Evolutionary conservation across 139 green algal genomes (phyloP).

Genomic region (Picochlorum sp.): DNA sequence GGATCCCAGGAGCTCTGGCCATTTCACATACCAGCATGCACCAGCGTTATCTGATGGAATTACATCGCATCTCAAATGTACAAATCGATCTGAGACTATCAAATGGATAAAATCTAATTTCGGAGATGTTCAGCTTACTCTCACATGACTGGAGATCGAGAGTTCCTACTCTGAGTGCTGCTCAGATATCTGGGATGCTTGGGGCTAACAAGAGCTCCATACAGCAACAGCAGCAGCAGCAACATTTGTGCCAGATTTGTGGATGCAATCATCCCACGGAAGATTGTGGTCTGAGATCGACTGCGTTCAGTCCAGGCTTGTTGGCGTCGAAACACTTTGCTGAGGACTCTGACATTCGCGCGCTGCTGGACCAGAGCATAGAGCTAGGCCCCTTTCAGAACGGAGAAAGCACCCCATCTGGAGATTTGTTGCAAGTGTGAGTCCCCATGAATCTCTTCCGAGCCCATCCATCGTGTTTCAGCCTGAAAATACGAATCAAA

Average conservation of each 20-base stretch:
- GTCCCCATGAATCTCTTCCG: no score
- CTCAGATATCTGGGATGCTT: neutral
- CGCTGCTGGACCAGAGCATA: no score
- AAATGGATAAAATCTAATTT: slow-evolving; percentile 4
- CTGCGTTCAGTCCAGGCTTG: neutral
- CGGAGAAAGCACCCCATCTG: no score
- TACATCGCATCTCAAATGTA: neutral
- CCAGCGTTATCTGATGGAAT: neutral
- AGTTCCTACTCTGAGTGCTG: neutral
- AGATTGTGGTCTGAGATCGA: neutral
- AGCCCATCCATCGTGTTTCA: no score
- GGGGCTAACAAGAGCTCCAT: neutral
- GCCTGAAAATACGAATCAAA: no score
- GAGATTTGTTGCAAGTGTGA: no score
- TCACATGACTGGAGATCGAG: neutral
- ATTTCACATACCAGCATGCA: slow-evolving; percentile 3
- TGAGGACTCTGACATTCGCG: no score
- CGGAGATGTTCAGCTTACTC: neutral
- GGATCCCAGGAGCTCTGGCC: neutral
- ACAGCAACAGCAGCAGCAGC: neutral
- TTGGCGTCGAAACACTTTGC: no score
- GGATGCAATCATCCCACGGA: neutral
- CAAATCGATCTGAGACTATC: neutral
- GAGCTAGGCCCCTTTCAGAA: no score
- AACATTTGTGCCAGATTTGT: neutral